phyloP scores from a whole-genome alignment of 1,139 yeast species.

The Geotrichum phurueaensis region DNA sequence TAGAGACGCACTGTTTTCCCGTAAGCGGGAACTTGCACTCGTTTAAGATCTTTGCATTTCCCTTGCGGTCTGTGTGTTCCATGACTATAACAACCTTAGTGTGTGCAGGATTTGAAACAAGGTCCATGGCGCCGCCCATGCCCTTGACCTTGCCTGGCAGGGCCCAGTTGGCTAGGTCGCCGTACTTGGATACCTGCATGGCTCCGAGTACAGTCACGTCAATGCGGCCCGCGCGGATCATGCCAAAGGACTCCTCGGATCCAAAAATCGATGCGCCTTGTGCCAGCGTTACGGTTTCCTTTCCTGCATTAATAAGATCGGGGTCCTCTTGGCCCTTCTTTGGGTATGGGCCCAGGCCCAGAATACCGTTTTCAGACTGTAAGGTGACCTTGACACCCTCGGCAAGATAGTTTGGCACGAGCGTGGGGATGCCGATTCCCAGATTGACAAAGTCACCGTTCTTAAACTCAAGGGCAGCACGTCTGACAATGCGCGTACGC shows the following conservation, averaged over 20 bases:
- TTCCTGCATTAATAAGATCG: slow-evolving; percentile 48
- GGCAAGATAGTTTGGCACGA: slow-evolving; percentile 43
- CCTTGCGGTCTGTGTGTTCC: slow-evolving; percentile 47
- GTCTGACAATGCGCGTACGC: slow-evolving; percentile 39
- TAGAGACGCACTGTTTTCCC: slow-evolving; percentile 42
- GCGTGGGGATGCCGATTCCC: slow-evolving; percentile 49
- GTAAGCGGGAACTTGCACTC: slow-evolving; percentile 45
- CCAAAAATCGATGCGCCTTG: slow-evolving; percentile 47
- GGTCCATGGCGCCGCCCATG: slow-evolving; percentile 56
- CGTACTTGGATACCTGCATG: slow-evolving; percentile 44
- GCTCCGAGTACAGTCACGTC: slow-evolving; percentile 46
- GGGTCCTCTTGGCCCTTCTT: slow-evolving; percentile 42
- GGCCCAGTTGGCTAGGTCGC: slow-evolving; percentile 51
- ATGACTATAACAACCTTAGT: slow-evolving; percentile 47
- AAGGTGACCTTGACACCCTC: slow-evolving; percentile 39
- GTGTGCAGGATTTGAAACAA: slow-evolving; percentile 44
- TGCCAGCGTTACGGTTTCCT: slow-evolving; percentile 45
- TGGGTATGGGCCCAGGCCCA: slow-evolving; percentile 49
- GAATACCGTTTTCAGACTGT: slow-evolving; percentile 47
- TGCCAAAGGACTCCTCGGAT: slow-evolving; percentile 46
- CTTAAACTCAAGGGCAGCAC: slow-evolving; percentile 45
- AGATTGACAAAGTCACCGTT: slow-evolving; percentile 44
- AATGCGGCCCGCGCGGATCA: slow-evolving; percentile 47
- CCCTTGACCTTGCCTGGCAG: slow-evolving; percentile 48
- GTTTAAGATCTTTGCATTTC: slow-evolving; percentile 44